phyloP scores from a whole-genome alignment of 2,329 filamentous ascomycete genomes.

The Aspergillus intermedius region DNA sequence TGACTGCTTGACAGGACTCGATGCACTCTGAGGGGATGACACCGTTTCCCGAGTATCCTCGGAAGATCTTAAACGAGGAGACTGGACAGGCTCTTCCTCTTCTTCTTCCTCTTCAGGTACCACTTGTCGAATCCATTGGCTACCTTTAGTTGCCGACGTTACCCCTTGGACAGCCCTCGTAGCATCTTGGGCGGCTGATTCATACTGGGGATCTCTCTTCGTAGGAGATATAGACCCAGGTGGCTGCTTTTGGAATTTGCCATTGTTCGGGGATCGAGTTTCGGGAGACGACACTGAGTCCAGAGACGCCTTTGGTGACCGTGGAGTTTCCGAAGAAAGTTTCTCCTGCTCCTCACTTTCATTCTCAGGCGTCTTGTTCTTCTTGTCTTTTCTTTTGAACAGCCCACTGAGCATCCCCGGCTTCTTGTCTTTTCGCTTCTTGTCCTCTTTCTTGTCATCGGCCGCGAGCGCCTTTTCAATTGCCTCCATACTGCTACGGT shows the following conservation, averaged over 20 bases:
- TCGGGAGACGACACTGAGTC: slow-evolving; percentile 35
- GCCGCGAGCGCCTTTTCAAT: slow-evolving; percentile 62
- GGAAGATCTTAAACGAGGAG: slow-evolving; percentile 10
- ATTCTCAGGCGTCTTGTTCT: slow-evolving; percentile 43
- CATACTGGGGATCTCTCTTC: slow-evolving; percentile 38
- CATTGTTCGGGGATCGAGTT: slow-evolving; percentile 48
- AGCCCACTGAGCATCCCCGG: slow-evolving; percentile 64
- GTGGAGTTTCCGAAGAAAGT: slow-evolving; percentile 53
- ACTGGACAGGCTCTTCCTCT: slow-evolving; percentile 17
- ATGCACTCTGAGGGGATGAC: slow-evolving; percentile 11
- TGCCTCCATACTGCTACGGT: slow-evolving; percentile 65
- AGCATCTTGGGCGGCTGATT: slow-evolving; percentile 15
- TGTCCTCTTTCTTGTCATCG: slow-evolving; percentile 66
- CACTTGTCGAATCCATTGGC: slow-evolving; percentile 31
- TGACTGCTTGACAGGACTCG: slow-evolving; percentile 13
- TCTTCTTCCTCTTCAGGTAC: slow-evolving; percentile 23
- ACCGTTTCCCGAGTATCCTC: slow-evolving; percentile 14
- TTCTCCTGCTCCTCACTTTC: slow-evolving; percentile 50
- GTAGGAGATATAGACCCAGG: slow-evolving; percentile 34
- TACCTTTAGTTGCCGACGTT: slow-evolving; percentile 13
- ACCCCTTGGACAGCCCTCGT: slow-evolving; percentile 17
- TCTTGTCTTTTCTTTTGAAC: slow-evolving; percentile 62
- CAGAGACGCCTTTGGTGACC: slow-evolving; percentile 40
- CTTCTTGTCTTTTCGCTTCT: slow-evolving; percentile 68
- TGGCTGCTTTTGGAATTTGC: slow-evolving; percentile 66